phyloP scores from a whole-genome alignment of 2,329 filamentous ascomycete species.

The Cylindrodendrum hubeiense region DNA sequence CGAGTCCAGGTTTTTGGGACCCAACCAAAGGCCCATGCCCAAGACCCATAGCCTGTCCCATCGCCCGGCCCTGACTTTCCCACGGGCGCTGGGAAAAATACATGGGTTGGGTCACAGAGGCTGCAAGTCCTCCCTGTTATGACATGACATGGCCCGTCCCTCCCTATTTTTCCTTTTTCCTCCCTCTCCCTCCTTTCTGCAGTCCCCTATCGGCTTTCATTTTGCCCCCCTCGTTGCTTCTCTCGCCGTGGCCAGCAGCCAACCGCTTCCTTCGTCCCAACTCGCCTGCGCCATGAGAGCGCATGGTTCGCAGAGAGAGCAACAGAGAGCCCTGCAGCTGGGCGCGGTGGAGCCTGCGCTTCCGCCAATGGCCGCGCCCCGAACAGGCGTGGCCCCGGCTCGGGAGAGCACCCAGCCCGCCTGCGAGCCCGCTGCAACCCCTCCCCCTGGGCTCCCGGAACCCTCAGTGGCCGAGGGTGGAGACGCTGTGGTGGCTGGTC shows the following conservation, averaged over 20 bases:
- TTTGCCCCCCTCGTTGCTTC: background rate
- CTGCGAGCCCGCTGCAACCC: constrained; percentile 20
- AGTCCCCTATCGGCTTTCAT: background rate
- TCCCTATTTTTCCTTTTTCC: constrained; percentile 16
- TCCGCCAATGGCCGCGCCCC: constrained; percentile 13
- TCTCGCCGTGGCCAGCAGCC: constrained; percentile 8
- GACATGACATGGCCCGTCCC: constrained; percentile 1
- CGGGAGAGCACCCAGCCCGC: constrained; percentile 19
- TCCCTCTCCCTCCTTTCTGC: background rate
- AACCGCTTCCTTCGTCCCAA: constrained; percentile 14
- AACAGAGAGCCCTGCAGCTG: constrained; percentile 6
- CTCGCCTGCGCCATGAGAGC: background rate
- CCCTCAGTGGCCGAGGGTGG: background rate
- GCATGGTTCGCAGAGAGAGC: constrained; percentile 15
- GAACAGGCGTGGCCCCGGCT: background rate
- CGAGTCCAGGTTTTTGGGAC: constrained; percentile 10
- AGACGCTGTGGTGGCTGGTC: background rate
- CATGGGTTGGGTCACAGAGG: background rate
- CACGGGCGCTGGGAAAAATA: background rate
- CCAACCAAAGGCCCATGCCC: constrained; percentile 9
- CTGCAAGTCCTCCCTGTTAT: background rate
- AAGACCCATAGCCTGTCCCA: constrained; percentile 7
- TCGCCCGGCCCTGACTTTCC: constrained; percentile 1
- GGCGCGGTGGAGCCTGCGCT: background rate
- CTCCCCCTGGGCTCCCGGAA: background rate